These are phyloP conservation scores for Sugiyamaella valdiviana DNA, from an alignment of 805 yeast genomes.

Conservation along the genomic window DNA sequence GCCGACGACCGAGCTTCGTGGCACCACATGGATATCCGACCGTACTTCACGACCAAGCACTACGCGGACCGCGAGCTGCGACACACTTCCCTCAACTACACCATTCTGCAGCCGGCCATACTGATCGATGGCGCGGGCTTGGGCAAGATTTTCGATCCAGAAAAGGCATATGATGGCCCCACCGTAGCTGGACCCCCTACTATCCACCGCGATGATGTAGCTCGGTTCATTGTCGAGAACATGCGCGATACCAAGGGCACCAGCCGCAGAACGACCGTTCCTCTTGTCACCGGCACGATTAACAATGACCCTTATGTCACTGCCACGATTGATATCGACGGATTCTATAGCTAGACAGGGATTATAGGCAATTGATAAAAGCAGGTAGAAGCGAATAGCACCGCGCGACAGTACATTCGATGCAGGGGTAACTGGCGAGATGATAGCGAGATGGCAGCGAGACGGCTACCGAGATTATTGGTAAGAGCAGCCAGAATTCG, in stretches of 20 bases:
- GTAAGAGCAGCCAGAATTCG: no score
- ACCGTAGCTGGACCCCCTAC: no score
- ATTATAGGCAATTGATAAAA: no score
- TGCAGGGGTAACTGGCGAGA: no score
- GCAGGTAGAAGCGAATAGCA: no score
- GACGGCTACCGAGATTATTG: no score
- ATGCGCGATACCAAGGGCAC: conserved; percentile 31
- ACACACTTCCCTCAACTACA: conserved; percentile 42
- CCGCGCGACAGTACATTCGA: no score
- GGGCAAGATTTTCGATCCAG: conserved; percentile 40
- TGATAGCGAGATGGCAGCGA: no score
- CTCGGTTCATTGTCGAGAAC: conserved; percentile 36
- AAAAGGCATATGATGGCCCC: conserved; percentile 20
- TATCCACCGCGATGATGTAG: conserved; percentile 53
- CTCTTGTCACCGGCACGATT: conserved; percentile 43
- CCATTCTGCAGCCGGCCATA: conserved; percentile 51
- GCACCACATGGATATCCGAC: conserved; percentile 36
- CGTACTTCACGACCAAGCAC: conserved; percentile 55
- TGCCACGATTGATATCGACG: conserved; percentile 26
- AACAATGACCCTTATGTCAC: no score
- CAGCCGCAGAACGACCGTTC: conserved; percentile 40
- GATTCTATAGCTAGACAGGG: no score
- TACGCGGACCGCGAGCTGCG: conserved; percentile 49
- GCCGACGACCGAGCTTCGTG: conserved; percentile 47
- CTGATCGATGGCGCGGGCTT: conserved; percentile 38